Percentiles rank a stretch among this genome's conserved stretches.
phyloP scores from a whole-genome alignment of 2,329 filamentous ascomycete genomes.

The Fusarium anguioides region DNA sequence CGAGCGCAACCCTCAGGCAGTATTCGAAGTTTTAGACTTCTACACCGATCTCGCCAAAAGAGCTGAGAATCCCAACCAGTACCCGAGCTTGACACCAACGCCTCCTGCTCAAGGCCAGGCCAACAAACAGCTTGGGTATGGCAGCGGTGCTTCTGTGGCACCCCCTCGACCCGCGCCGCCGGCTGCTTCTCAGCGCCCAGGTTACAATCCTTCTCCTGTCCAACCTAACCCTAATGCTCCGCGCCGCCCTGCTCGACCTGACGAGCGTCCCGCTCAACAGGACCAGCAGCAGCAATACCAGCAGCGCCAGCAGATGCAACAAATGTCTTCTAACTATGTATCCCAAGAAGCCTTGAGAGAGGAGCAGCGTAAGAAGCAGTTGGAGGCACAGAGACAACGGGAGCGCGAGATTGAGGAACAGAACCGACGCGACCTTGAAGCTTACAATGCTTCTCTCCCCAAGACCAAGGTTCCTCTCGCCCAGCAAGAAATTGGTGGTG shows the following conservation, averaged over 20 bases:
- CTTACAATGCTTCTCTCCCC: conserved; percentile 89
- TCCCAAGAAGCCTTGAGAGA: conserved; percentile 63
- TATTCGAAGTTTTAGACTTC: conserved; percentile 84
- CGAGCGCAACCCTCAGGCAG: conserved; percentile 92
- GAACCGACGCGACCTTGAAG: conserved; percentile 80
- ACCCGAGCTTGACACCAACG: conserved; percentile 74
- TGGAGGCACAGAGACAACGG: conserved; percentile 66
- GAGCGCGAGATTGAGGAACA: conserved; percentile 70
- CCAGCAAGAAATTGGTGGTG: conserved; percentile 87
- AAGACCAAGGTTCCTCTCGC: conserved; percentile 83
- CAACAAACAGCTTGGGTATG: conserved; percentile 72
- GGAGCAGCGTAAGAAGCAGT: conserved; percentile 71
- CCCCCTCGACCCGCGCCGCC: conserved; percentile 74
- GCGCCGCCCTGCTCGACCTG: conserved; percentile 57
- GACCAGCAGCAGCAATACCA: conserved; percentile 65
- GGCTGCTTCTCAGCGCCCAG: conserved; percentile 56
- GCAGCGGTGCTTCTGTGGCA: conserved; percentile 68
- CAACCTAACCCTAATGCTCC: conserved; percentile 53
- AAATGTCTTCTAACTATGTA: conserved; percentile 65
- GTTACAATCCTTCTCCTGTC: conserved; percentile 54
- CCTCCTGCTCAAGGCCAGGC: conserved; percentile 67
- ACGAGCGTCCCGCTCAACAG: conserved; percentile 48
- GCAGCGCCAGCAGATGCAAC: conserved; percentile 69
- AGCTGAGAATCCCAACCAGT: conserved; percentile 76
- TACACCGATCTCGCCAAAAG: conserved; percentile 86